Base-by-base conservation (phyloP, 805 yeast species). In the Barnettozyma wickerhamii region DNA sequence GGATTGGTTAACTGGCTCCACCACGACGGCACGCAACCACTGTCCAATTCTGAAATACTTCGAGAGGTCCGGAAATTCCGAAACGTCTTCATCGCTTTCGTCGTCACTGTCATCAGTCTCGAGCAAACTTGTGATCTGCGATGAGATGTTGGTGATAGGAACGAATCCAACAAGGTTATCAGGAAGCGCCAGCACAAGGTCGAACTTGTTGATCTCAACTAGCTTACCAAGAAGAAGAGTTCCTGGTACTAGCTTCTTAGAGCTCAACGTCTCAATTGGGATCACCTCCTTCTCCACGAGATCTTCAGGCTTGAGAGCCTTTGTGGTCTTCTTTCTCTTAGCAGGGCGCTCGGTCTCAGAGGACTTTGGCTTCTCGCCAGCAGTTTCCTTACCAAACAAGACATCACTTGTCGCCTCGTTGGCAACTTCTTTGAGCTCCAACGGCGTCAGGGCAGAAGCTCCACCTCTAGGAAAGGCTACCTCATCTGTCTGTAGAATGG, bases 401-500 rank as follows among this genome's bases (percentile, higher is more conserved):
- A 86, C 93, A 65, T 93, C 99, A 48, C 76, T 77, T 18, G 90
- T 81, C 36, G 91, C 99, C 63, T 91, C 95, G 59, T 88, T 89
- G 30, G 95, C 82, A 38, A 91, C 91, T 58, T 88, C 93, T 60
- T 88, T 89, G 50, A 88, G 79, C 64, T 93, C 99, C 50, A 93
- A 67, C 6, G 98, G 89, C 4, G 95, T 77, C 56, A 93, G 73
- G 19, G 79, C 86, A 20, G 91, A 76, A 10, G 83, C 79, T 37
- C 99, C 99, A 53, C 99, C 99, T 78, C 99, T 84, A 37, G 99
- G 99, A 59, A 93, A 93, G 14, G 75, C 59, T 19, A 61, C 62
- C 23, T 66, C 71, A 31, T 61, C 53, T 35, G 63, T 60, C 26
- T 64, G 53, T 18, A 71, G 46, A 18, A 69, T 53, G 18, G 74